Evolutionary conservation across 257 asterid species (phyloP), one percentile per base, ranked within the genome.

Genomic region (Fraxinus excelsior): DNA sequence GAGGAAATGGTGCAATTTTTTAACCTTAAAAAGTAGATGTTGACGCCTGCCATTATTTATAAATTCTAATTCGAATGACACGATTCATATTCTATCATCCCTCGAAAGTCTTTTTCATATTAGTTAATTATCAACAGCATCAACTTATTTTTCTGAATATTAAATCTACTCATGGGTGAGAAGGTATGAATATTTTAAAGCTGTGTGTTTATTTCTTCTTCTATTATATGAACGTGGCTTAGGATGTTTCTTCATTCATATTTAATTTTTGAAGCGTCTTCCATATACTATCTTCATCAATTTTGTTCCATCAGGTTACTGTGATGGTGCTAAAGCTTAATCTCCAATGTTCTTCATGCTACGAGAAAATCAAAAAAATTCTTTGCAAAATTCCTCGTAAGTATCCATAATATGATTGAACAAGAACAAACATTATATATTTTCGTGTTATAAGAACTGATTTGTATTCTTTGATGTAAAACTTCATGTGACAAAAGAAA

Each of bases 271-370:
- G n/a, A 44, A 13, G 53, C 53, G 53, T 44, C 49, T 40, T 40
- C 53, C 19, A 44, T 3, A 44, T 44, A 14, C 16, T 14, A 13
- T 44, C 53, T 2, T 44, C 53, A 4, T 44, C 19, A 13, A 13
- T 13, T 44, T 44, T 44, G 6, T 44, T 7, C 53, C 53, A 13
- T 44, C 53, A 44, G 53, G 53, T 44, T 3, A 89, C 97, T 2
- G 31, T 38, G 13, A 94, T 94, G 98, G 79, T 83, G 49, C 92
- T 94, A 11, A 83, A 85, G n/a, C n/a, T 83, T 74, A 95, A 94
- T 86, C 97, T 94, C 28, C 96, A 94, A 49, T 94, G 98, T 46
- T 80, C 91, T 6, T 51, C 90, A 84, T 94, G 97, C 93, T 92
- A 80, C 92, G 91, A 88, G 90, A 92, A 94, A 85, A 73, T 89